phyloP scores from a whole-genome alignment of 345 rosid genomes.

The Eutrema japonicum region DNA sequence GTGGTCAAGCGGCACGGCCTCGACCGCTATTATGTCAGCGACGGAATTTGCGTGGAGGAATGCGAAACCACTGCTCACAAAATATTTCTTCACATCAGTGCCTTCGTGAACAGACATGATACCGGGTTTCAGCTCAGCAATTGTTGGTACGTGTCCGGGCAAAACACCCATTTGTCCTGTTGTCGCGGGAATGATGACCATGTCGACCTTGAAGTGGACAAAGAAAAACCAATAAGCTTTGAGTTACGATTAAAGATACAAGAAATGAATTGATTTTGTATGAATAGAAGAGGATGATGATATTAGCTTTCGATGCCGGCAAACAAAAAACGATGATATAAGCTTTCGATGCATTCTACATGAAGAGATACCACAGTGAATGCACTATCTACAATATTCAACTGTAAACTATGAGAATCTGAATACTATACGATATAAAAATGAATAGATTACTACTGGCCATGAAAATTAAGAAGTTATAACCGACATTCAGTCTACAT shows the following conservation, averaged over 20 bases:
- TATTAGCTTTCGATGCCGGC: neutral
- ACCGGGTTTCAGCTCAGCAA: conserved; percentile 91
- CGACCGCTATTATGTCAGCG: conserved; percentile 73
- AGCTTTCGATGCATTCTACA: conserved; percentile 6
- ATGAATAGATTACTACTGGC: neutral
- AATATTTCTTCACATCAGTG: conserved; percentile 69
- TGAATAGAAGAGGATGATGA: neutral
- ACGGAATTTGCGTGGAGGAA: conserved; percentile 81
- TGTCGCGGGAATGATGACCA: conserved; percentile 92
- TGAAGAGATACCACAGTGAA: conserved; percentile 2
- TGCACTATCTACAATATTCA: neutral
- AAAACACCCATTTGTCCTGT: conserved; percentile 94
- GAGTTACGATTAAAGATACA: conserved; percentile 1
- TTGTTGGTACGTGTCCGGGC: conserved; percentile 85
- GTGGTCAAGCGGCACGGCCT: conserved; percentile 74
- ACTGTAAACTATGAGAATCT: neutral
- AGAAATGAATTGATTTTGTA: neutral
- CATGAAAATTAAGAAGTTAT: neutral
- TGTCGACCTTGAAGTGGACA: conserved; percentile 68
- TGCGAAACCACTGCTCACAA: conserved; percentile 88
- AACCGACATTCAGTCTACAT: neutral
- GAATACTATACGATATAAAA: neutral
- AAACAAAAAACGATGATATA: neutral
- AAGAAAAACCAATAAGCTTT: conserved; percentile 30
- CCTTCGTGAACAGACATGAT: conserved; percentile 88